Conservation (phyloP, 2,329 filamentous ascomycete species). For the Botryotinia calthae region DNA sequence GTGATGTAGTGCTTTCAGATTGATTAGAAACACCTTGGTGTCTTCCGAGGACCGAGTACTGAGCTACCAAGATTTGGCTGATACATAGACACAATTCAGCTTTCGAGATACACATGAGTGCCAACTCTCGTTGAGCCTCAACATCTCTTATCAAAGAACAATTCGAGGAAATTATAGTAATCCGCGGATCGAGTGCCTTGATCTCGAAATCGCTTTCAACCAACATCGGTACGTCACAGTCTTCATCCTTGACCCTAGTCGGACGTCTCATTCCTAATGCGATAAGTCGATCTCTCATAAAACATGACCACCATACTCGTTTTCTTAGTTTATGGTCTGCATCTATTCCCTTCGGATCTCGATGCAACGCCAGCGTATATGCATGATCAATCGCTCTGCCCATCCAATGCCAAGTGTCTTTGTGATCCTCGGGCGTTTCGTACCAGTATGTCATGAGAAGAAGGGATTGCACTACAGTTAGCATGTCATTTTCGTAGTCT, state of each 20-base stretch:
- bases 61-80: constrained; percentile 82
- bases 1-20: constrained; percentile 65
- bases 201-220: constrained; percentile 82
- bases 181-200: constrained; percentile 61
- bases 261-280: constrained; percentile 91
- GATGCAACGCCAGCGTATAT: constrained; percentile 89
- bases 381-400: constrained; percentile 90
- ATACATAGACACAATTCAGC: constrained; percentile 87
- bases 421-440: constrained; percentile 93
- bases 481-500: constrained; percentile 87
- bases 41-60: constrained; percentile 87
- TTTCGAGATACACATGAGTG: constrained; percentile 87
- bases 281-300: constrained; percentile 90
- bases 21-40: constrained; percentile 76
- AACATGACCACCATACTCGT: constrained; percentile 96
- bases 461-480: constrained; percentile 83
- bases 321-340: constrained; percentile 84
- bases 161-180: constrained; percentile 65
- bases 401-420: constrained; percentile 99
- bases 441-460: constrained; percentile 97
- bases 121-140: constrained; percentile 72
- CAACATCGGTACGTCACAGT: constrained; percentile 92
- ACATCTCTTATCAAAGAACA: constrained; percentile 70
- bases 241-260: constrained; percentile 87
- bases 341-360: constrained; percentile 77